phyloP scores from a whole-genome alignment of 2,329 filamentous ascomycete genomes.

The Tolypocladium album region DNA sequence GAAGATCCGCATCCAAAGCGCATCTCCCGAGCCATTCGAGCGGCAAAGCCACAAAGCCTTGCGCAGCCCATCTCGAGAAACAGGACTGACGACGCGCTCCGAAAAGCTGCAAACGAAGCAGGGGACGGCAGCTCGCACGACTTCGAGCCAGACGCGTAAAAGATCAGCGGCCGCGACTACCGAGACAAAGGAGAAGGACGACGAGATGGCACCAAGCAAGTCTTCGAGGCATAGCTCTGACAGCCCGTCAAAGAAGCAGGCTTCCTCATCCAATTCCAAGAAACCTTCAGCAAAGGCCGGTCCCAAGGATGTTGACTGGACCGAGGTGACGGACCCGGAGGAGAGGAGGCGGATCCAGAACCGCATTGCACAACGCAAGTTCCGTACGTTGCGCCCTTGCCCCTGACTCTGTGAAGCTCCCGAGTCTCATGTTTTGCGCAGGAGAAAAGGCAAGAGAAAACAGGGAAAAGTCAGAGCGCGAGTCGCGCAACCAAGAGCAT shows the following conservation, averaged over 20 bases:
- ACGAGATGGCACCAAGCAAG: constrained; percentile 1
- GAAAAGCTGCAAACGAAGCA: constrained; percentile 1
- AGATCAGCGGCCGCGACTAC: constrained; percentile 2
- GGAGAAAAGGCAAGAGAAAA: constrained; percentile 61
- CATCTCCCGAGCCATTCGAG: constrained; percentile 11
- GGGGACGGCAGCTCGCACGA: not conserved
- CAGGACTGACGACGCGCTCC: not conserved
- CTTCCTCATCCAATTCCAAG: constrained; percentile 21
- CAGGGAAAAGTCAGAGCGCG: constrained; percentile 54
- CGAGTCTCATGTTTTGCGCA: constrained; percentile 18
- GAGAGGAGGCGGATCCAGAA: constrained; percentile 69
- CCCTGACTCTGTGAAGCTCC: not conserved
- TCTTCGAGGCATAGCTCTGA: constrained; percentile 11
- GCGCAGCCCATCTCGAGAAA: too few species aligned
- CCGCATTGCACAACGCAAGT: constrained; percentile 64
- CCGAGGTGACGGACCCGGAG: constrained; percentile 56
- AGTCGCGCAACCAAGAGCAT: constrained; percentile 50
- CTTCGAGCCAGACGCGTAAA: constrained; percentile 7
- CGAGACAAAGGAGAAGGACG: not conserved
- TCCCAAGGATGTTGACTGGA: constrained; percentile 52
- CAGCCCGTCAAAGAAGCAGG: constrained; percentile 15
- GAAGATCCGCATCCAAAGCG: constrained; percentile 16
- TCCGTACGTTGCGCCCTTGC: constrained; percentile 40
- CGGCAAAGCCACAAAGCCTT: not conserved
- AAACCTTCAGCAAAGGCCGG: constrained; percentile 25